phyloP scores from a whole-genome alignment of 768 basidiomycete genomes.

The Pleurotus tuber-regium region DNA sequence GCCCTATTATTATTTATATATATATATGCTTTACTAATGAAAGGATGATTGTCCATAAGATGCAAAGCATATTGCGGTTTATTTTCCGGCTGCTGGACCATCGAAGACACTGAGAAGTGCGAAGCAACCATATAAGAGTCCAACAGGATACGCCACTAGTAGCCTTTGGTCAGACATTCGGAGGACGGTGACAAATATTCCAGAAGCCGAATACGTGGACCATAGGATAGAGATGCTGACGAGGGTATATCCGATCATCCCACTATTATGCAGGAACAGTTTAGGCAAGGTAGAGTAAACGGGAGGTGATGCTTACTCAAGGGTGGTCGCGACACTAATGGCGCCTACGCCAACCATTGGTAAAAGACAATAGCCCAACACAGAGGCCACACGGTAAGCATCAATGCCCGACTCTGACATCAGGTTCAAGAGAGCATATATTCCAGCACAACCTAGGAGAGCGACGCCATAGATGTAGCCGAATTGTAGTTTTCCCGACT shows the following conservation, averaged over 20 bases:
- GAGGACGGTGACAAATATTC: conserved; percentile 93
- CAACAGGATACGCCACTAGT: conserved; percentile 95
- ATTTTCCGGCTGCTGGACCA: conserved; percentile 9
- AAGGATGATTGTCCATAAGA: background rate
- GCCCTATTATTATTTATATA: background rate
- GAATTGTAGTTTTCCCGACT: conserved; percentile 99
- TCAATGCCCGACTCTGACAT: conserved; percentile 97
- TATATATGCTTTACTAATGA: conserved; percentile 8
- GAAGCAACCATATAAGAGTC: conserved; percentile 91
- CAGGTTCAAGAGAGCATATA: conserved; percentile 93
- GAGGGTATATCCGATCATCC: conserved; percentile 80
- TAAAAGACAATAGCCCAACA: conserved; percentile 93
- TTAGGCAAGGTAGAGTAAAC: conserved; percentile 5
- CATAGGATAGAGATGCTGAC: conserved; percentile 83
- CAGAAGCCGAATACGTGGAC: conserved; percentile 96
- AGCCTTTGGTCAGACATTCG: conserved; percentile 95
- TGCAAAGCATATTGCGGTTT: background rate
- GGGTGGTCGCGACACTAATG: conserved; percentile 79
- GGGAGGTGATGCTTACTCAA: conserved; percentile 65
- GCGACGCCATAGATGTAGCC: conserved; percentile 98
- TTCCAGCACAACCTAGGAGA: conserved; percentile 87
- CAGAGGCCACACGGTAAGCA: conserved; percentile 91
- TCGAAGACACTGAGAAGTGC: conserved; percentile 89
- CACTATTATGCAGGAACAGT: conserved; percentile 44
- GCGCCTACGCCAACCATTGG: conserved; percentile 96